These are phyloP conservation scores for Xylariaceae sp. DNA, from an alignment of 2,329 filamentous ascomycete genomes.

Conservation along the genomic window DNA sequence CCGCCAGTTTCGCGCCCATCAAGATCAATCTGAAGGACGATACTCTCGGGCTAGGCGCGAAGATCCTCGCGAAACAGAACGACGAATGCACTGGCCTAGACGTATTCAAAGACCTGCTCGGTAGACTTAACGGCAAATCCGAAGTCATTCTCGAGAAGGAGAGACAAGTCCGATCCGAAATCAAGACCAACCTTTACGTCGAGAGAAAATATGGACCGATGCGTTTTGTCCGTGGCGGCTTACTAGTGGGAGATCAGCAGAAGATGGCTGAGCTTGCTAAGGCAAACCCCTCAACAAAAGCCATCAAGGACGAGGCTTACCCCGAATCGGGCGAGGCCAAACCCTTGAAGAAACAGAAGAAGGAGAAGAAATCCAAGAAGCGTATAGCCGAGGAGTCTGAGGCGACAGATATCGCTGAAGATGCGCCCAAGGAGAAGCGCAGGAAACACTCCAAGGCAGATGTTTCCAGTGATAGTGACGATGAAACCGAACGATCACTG, in stretches of 20 bases:
- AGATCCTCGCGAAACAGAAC: constrained; percentile 57
- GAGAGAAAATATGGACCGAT: constrained; percentile 74
- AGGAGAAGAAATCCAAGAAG: constrained; percentile 41
- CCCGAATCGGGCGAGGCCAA: constrained; percentile 17
- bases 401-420: constrained; percentile 32
- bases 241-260: constrained; percentile 57
- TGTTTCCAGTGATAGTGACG: constrained; percentile 19
- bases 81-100: constrained; percentile 82
- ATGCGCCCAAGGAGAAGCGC: constrained; percentile 33
- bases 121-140: constrained; percentile 82
- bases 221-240: constrained; percentile 83
- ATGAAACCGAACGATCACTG: constrained; percentile 22
- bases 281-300: constrained; percentile 28
- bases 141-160: constrained; percentile 70
- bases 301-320: constrained; percentile 39
- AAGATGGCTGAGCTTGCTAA: constrained; percentile 34
- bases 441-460: constrained; percentile 30
- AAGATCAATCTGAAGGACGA: constrained; percentile 85
- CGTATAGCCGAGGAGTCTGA: constrained; percentile 35
- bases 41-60: constrained; percentile 83
- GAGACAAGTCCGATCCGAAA: constrained; percentile 61
- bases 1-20: constrained; percentile 80
- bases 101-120: constrained; percentile 80
- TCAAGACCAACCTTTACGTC: constrained; percentile 70
- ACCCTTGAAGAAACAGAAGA: constrained; percentile 33